Conservation (phyloP, 192 early-diverging fungal species). For the Coemansia sp. region DNA sequence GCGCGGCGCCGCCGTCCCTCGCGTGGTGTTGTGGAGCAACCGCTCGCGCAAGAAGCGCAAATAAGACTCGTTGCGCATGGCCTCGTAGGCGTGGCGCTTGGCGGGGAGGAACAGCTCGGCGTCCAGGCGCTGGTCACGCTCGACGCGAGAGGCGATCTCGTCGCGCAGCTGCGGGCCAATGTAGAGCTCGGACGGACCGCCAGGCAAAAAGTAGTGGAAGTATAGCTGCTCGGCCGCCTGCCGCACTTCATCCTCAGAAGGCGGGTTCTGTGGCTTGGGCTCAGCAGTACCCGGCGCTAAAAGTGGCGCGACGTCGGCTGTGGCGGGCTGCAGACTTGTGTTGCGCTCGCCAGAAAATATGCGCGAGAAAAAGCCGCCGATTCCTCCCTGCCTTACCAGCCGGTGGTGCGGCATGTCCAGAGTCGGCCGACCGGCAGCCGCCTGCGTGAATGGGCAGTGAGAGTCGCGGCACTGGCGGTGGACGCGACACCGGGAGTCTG, state of each 20-base stretch:
- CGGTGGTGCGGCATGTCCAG: constrained; percentile 26
- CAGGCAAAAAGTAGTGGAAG: constrained; percentile 42
- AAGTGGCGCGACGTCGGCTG: constrained; percentile 20
- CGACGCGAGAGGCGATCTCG: constrained; percentile 37
- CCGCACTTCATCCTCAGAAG: constrained; percentile 42
- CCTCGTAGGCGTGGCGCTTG: constrained; percentile 56
- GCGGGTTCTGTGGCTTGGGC: constrained; percentile 11
- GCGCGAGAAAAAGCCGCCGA: constrained; percentile 47
- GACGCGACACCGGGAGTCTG: constrained; percentile 19
- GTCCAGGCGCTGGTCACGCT: constrained; percentile 40
- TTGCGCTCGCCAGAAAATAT: constrained; percentile 37
- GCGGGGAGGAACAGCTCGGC: constrained; percentile 44
- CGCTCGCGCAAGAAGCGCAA: constrained; percentile 53
- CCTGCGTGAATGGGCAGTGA: constrained; percentile 34
- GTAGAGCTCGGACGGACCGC: constrained; percentile 36
- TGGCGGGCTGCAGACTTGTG: neutral
- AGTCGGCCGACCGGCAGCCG: constrained; percentile 14
- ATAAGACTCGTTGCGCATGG: constrained; percentile 54
- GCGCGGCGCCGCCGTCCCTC: constrained; percentile 46
- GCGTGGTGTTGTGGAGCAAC: constrained; percentile 49
- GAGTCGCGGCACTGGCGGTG: constrained; percentile 36
- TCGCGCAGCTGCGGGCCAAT: constrained; percentile 44
- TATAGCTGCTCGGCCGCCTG: constrained; percentile 45
- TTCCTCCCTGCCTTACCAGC: constrained; percentile 6
- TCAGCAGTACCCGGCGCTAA: constrained; percentile 13